A percentile compares a stretch with the other conserved stretches of the same genome.
Conservation (phyloP, 2,329 filamentous ascomycete species). For the Diaporthe amygdali region DNA sequence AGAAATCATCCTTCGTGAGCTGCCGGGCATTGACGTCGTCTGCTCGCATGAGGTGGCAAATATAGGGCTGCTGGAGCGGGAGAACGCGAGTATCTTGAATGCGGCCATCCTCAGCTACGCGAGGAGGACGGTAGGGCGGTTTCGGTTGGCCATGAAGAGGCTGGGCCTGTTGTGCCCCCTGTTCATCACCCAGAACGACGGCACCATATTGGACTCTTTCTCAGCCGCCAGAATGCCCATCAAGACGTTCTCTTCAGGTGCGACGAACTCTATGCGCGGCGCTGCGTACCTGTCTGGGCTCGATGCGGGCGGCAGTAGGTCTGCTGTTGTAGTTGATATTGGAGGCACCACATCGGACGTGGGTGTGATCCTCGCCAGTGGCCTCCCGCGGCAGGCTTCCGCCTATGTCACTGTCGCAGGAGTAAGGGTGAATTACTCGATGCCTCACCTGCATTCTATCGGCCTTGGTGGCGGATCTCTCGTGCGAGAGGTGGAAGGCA, state of each 20-base stretch:
- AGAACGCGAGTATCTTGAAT: slow-evolving; percentile 60
- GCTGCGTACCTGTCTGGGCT: slow-evolving; percentile 52
- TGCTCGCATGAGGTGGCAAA: slow-evolving; percentile 42
- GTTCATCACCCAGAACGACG: slow-evolving; percentile 58
- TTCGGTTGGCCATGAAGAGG: slow-evolving; percentile 47
- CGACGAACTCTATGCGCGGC: slow-evolving; percentile 56
- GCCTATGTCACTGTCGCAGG: slow-evolving; percentile 51
- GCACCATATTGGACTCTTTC: slow-evolving; percentile 48
- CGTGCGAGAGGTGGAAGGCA: slow-evolving; percentile 35
- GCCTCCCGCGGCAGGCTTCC: slow-evolving; percentile 52
- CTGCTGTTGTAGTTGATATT: slow-evolving; percentile 54
- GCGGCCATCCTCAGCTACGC: slow-evolving; percentile 55
- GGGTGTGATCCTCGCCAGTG: slow-evolving; percentile 52
- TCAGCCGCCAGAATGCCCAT: slow-evolving; percentile 51
- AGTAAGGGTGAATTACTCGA: slow-evolving; percentile 48
- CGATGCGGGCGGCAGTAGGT: slow-evolving; percentile 36
- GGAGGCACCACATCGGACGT: slow-evolving; percentile 60
- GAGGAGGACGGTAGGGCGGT: slow-evolving; percentile 49
- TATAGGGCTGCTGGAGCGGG: slow-evolving; percentile 50
- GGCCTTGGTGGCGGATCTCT: slow-evolving; percentile 50
- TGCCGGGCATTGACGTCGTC: slow-evolving; percentile 38
- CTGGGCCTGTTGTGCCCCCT: slow-evolving; percentile 44
- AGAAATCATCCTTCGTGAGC: slow-evolving; percentile 50
- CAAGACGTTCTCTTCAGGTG: slow-evolving; percentile 52
- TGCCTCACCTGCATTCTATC: slow-evolving; percentile 43